Base-by-base conservation (phyloP, 148 eudicot genomes). In the Pharnaceum exiguum region DNA sequence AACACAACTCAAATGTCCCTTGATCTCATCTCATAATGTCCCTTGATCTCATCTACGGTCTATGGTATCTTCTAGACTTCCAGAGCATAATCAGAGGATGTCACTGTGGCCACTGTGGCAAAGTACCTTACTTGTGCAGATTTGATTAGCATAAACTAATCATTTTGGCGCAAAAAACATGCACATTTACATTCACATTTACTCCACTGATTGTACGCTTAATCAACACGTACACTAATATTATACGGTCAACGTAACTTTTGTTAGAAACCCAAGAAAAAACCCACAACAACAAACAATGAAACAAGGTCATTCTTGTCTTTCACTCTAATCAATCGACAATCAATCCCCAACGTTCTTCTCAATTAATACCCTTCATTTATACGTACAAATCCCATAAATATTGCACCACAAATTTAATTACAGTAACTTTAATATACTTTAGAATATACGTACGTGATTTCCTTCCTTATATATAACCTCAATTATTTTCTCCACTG, bases 181-280 rank as follows among this genome's bases (percentile, higher is more conserved):
- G 55, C 65, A 33, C 36, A 47, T 35, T 46, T n/a, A n/a, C 12
- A 35, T 60, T 25, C 46, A 48, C 48, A 47, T 15, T 35, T 3
- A n/a, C 24, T 47, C 10, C 16, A n/a, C n/a, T n/a, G n/a, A n/a
- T n/a, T n/a, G n/a, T n/a, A n/a, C n/a, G n/a, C n/a, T n/a, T 24
- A 15, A 60, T 60, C 10, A 47, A 11, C 54, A 32, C n/a, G n/a
- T n/a, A n/a, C n/a, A n/a, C n/a, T 24, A 32, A 46, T 60, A 32
- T n/a, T n/a, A 47, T 60, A 7, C 32, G 40, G 55, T 25, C 65
- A 60, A 60, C 49, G n/a, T n/a, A n/a, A n/a, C n/a, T n/a, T n/a
- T 37, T 48, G 30, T 15, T 59, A 40, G 43, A 32, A 31, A 59
- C 29, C 53, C 31, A 23, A 60, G 33, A 6, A 35, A 33, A 9